A percentile compares a stretch with the other conserved stretches of the same genome.
These are phyloP conservation scores for Globisporangium heterothallicum DNA, from an alignment of 352 stramenopile species.

Conservation along the genomic window DNA sequence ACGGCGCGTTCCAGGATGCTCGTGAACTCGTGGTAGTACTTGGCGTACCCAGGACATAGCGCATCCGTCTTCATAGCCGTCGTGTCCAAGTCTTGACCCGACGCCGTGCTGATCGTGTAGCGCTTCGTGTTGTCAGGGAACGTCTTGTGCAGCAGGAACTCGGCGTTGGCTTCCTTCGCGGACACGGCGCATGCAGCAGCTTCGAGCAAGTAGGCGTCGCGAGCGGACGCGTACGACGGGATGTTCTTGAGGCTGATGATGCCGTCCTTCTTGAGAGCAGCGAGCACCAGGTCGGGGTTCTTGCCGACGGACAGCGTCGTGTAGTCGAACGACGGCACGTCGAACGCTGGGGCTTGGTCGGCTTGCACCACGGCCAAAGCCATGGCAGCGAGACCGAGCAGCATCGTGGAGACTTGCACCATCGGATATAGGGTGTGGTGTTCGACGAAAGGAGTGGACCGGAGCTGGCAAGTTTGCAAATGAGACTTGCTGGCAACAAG, in stretches of 20 bases:
- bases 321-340: constrained; percentile 56
- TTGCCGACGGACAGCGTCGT: constrained; percentile 23
- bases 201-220: constrained; percentile 37
- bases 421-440: background rate
- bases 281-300: constrained; percentile 34
- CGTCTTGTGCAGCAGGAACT: constrained; percentile 52
- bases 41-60: constrained; percentile 33
- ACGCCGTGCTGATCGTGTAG: constrained; percentile 64
- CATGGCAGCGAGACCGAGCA: background rate
- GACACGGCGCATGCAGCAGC: constrained; percentile 46
- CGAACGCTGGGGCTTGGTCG: constrained; percentile 23
- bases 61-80: constrained; percentile 19
- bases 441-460: background rate
- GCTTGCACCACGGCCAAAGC: background rate
- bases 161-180: constrained; percentile 14
- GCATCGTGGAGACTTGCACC: background rate
- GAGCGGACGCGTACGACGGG: constrained; percentile 34
- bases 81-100: constrained; percentile 30
- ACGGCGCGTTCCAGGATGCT: constrained; percentile 44
- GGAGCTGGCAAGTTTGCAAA: background rate
- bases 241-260: constrained; percentile 69
- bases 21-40: constrained; percentile 35
- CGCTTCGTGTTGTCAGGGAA: constrained; percentile 58
- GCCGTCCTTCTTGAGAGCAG: constrained; percentile 53
- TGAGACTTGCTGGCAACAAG: background rate